Percentiles rank a stretch among this genome's conserved stretches.
These are phyloP conservation scores for Lathyrus aphaca DNA, from an alignment of 306 rosid species.

Conservation along the genomic window DNA sequence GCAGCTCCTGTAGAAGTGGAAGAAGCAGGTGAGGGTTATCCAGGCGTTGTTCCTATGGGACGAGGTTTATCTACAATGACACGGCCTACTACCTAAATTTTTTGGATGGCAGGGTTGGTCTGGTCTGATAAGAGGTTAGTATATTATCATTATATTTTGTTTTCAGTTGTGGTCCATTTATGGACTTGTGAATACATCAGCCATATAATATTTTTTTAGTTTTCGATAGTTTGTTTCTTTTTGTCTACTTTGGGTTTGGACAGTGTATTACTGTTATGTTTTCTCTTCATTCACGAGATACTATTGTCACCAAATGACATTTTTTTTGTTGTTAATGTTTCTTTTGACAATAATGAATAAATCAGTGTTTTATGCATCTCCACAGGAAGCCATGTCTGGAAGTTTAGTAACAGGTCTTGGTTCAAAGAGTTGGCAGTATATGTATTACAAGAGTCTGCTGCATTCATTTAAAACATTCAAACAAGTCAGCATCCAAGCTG, in stretches of 20 bases:
- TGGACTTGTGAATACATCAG: background rate
- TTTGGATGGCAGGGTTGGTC: conserved; percentile 32
- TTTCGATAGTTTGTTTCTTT: conserved; percentile 17
- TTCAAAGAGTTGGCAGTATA: conserved; percentile 31
- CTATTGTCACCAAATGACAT: background rate
- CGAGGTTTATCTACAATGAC: conserved; percentile 98
- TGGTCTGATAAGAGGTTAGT: conserved; percentile 42
- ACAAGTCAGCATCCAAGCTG: conserved; percentile 28
- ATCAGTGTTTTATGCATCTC: conserved; percentile 14
- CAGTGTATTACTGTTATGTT: background rate
- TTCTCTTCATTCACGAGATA: background rate
- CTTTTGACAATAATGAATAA: background rate
- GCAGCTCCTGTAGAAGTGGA: conserved; percentile 74
- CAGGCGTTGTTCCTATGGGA: conserved; percentile 77
- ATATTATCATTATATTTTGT: background rate
- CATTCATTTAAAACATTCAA: conserved; percentile 27
- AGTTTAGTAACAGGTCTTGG: conserved; percentile 14
- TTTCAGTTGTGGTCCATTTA: conserved; percentile 8
- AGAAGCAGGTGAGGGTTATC: conserved; percentile 63
- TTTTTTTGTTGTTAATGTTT: background rate
- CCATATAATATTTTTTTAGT: conserved; percentile 8
- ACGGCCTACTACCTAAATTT: conserved; percentile 79
- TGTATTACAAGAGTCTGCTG: conserved; percentile 18
- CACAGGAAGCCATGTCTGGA: conserved; percentile 42
- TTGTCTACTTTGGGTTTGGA: conserved; percentile 21